These are phyloP conservation scores for Fraxinus xanthoxyloides DNA, from an alignment of 305 asterid species.

Conservation along the genomic window DNA sequence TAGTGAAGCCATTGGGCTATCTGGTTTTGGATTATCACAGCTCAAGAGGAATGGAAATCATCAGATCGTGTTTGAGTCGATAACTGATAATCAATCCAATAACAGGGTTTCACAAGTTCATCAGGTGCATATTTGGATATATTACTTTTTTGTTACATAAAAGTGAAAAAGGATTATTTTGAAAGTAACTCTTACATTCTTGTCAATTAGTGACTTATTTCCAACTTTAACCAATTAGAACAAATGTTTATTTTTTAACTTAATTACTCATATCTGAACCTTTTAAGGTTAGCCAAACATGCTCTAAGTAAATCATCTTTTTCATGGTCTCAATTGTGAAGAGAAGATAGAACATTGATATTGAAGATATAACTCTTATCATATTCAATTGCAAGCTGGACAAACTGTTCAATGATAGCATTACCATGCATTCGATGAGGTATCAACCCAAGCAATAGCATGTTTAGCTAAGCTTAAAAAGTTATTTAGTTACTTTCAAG, in stretches of 20 bases:
- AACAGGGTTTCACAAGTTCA: conserved; percentile 33
- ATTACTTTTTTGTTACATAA: neutral
- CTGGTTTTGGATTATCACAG: conserved; percentile 34
- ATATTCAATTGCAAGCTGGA: neutral
- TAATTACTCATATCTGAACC: neutral
- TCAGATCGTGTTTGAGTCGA: conserved; percentile 28
- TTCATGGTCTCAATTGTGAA: neutral
- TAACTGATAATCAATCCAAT: conserved; percentile 27
- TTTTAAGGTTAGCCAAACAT: neutral
- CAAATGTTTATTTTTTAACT: neutral
- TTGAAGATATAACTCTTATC: neutral
- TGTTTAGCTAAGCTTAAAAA: neutral
- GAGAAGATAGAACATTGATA: neutral
- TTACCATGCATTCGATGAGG: neutral
- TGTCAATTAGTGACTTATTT: neutral
- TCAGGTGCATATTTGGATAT: conserved; percentile 33
- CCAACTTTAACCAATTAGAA: neutral
- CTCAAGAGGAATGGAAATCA: conserved; percentile 33
- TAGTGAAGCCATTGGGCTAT: conserved; percentile 41
- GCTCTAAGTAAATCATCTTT: neutral
- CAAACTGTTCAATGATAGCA: neutral
- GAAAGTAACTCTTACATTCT: neutral
- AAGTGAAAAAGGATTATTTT: neutral
- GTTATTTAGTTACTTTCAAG: neutral
- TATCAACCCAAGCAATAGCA: neutral